These are phyloP conservation scores for Gryganskiella cystojenkinii DNA, from an alignment of 192 early-diverging fungal genomes.

Conservation along the genomic window DNA sequence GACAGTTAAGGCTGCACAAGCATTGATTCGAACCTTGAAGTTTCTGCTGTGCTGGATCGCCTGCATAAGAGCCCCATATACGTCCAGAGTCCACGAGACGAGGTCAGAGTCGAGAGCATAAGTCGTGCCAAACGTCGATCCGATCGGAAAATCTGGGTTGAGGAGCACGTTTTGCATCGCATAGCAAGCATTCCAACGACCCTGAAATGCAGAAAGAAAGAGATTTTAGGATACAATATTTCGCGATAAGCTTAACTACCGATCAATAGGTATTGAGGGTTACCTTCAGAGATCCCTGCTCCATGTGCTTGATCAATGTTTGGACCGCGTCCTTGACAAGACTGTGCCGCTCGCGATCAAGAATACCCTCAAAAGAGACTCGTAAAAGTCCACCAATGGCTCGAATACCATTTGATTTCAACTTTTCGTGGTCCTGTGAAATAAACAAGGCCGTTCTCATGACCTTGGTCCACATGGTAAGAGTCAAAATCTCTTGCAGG, in stretches of 20 bases:
- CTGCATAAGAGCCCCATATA: slow-evolving; percentile 66
- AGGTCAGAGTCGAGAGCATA: slow-evolving; percentile 48
- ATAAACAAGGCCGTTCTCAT: slow-evolving; percentile 56
- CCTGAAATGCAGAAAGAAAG: slow-evolving; percentile 46
- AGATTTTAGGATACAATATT: background rate
- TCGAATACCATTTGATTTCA: slow-evolving; percentile 77
- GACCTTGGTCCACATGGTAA: slow-evolving; percentile 56
- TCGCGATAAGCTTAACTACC: background rate
- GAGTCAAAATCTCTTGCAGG: slow-evolving; percentile 57
- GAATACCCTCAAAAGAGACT: slow-evolving; percentile 58
- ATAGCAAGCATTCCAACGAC: slow-evolving; percentile 85
- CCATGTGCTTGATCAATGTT: slow-evolving; percentile 67
- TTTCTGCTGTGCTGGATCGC: slow-evolving; percentile 70
- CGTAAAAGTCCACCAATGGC: slow-evolving; percentile 73
- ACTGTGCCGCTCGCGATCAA: slow-evolving; percentile 55
- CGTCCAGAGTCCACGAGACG: slow-evolving; percentile 56
- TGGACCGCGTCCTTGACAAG: slow-evolving; percentile 59
- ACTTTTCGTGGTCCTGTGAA: slow-evolving; percentile 80
- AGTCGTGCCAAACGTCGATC: slow-evolving; percentile 43
- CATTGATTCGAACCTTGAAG: slow-evolving; percentile 84
- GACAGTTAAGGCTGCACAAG: slow-evolving; percentile 61
- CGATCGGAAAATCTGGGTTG: slow-evolving; percentile 66
- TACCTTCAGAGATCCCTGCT: slow-evolving; percentile 73
- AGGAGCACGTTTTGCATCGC: slow-evolving; percentile 71
- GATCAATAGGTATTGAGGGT: background rate